Evolutionary conservation across 73 alveolate genomes (phyloP).

Genomic region (Effrenium voratum): DNA sequence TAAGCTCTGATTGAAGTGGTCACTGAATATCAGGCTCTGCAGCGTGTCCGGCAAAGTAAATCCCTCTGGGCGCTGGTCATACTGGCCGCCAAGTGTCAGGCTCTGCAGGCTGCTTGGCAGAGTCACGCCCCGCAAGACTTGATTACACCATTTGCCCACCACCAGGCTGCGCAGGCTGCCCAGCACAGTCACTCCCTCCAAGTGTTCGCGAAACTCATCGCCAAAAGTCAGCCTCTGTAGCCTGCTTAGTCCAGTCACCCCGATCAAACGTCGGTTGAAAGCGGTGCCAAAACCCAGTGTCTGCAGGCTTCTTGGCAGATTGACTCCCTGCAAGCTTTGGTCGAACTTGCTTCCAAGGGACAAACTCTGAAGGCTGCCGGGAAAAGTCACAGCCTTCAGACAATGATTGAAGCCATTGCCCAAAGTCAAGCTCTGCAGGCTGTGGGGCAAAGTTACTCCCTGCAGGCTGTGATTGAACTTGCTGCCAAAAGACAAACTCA

Average conservation of each 20-base stretch:
- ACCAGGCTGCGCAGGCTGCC: constrained; percentile 9
- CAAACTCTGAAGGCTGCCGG: not conserved
- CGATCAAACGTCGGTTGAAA: not conserved
- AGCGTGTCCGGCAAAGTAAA: no score
- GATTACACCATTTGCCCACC: not conserved
- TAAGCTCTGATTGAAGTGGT: no score
- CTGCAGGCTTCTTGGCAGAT: not conserved
- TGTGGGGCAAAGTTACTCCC: not conserved
- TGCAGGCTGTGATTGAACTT: constrained; percentile 24
- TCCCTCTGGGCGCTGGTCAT: no score
- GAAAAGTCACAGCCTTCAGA: not conserved
- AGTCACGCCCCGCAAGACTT: not conserved
- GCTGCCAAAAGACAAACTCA: no score
- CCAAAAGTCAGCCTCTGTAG: constrained; percentile 1
- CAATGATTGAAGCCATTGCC: constrained; percentile 24
- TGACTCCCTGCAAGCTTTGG: not conserved
- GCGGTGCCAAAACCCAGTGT: not conserved
- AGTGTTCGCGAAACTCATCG: not conserved
- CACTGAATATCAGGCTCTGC: no score
- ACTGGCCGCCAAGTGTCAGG: not conserved
- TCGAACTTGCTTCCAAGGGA: constrained; percentile 1
- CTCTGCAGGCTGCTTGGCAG: constrained; percentile 11
- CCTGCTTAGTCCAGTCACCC: not conserved
- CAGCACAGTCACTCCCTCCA: not conserved
- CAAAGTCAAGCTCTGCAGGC: not conserved